phyloP scores from a whole-genome alignment of 1,284 basidiomycete species.

The Chiua sp. region DNA sequence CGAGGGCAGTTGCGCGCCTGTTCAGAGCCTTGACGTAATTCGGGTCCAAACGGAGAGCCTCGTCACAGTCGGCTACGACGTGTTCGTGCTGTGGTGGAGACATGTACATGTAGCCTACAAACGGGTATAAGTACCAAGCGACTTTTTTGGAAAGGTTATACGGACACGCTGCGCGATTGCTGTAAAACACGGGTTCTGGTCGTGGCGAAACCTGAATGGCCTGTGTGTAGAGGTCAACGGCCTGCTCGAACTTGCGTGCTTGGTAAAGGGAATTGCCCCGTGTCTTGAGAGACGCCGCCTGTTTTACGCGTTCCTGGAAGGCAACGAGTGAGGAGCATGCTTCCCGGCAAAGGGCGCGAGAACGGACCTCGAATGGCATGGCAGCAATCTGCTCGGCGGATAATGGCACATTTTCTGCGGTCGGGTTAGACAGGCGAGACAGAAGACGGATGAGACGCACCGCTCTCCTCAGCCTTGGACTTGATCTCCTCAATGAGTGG shows the following conservation, averaged over 20 bases:
- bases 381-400: slow-evolving; percentile 61
- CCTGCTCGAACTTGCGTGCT: slow-evolving; percentile 76
- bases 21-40: slow-evolving; percentile 97
- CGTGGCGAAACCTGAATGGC: slow-evolving; percentile 88
- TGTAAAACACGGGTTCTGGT: slow-evolving; percentile 94
- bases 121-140: slow-evolving; percentile 8
- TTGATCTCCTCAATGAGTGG: slow-evolving; percentile 78
- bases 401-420: slow-evolving; percentile 44
- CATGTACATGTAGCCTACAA: slow-evolving; percentile 89
- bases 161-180: slow-evolving; percentile 96
- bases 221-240: slow-evolving; percentile 88
- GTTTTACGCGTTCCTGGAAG: slow-evolving; percentile 71
- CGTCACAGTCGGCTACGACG: slow-evolving; percentile 92
- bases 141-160: slow-evolving; percentile 9
- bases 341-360: not conserved
- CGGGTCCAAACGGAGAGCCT: slow-evolving; percentile 85
- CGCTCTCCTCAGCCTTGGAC: slow-evolving; percentile 45
- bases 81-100: slow-evolving; percentile 82
- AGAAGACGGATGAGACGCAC: slow-evolving; percentile 26
- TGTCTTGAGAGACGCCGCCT: slow-evolving; percentile 85
- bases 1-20: slow-evolving; percentile 87
- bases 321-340: slow-evolving; percentile 15
- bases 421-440: slow-evolving; percentile 4
- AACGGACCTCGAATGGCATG: slow-evolving; percentile 58
- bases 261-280: slow-evolving; percentile 93